Conservation (phyloP, 176 grass and related monocot species). For the Ensete ventricosum region DNA sequence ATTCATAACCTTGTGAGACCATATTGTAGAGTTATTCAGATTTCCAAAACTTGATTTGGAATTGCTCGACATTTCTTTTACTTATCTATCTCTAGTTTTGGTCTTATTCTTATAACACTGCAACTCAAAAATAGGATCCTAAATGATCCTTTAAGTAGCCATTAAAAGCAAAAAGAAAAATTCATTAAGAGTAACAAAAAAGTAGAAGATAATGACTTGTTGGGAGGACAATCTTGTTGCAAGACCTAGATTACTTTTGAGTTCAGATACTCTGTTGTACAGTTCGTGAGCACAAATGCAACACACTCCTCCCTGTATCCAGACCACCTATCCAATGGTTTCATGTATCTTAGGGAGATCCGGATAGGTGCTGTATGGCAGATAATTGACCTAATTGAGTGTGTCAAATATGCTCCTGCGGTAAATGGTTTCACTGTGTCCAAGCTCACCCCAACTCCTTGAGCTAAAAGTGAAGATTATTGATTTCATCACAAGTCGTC, state of each 20-base stretch:
- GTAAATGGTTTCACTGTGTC: neutral
- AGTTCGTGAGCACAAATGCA: neutral
- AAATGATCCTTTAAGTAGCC: too few relatives aligned
- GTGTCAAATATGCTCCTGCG: neutral
- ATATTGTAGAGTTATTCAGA: neutral
- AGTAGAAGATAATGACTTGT: too few relatives aligned
- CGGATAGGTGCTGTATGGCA: neutral
- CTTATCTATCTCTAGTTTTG: too few relatives aligned
- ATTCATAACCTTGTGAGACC: neutral
- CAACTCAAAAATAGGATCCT: too few relatives aligned
- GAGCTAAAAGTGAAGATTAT: neutral
- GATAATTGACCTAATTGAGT: neutral
- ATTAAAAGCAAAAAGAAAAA: too few relatives aligned
- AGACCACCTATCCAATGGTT: neutral
- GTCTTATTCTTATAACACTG: too few relatives aligned
- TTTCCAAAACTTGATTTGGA: neutral
- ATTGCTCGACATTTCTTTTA: neutral
- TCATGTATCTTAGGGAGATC: neutral
- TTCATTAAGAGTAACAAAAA: too few relatives aligned
- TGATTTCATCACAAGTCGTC: neutral
- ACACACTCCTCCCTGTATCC: neutral
- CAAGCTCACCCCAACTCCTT: neutral
- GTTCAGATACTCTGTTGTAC: neutral
- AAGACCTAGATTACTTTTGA: neutral
- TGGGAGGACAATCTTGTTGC: too few relatives aligned